These are phyloP conservation scores for Kwoniella pini DNA, from an alignment of 768 basidiomycete genomes.

Conservation along the genomic window DNA sequence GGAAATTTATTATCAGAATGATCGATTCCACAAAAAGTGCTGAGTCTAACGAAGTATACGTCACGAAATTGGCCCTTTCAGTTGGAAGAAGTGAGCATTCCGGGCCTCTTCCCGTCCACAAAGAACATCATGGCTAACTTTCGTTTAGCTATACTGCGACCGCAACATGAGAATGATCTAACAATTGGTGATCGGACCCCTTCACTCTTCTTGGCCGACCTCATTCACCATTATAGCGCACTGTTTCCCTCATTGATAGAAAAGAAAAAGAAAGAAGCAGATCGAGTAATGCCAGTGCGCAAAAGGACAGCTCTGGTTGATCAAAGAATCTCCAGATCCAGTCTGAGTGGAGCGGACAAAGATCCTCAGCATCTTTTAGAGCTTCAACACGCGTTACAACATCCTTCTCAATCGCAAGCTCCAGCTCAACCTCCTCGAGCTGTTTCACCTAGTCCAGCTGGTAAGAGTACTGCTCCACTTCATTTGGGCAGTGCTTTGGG, in stretches of 20 bases:
- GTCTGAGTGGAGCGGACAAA: slow-evolving; percentile 64
- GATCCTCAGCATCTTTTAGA: slow-evolving; percentile 72
- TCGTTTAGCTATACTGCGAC: slow-evolving; percentile 70
- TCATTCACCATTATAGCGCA: slow-evolving; percentile 71
- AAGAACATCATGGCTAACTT: background rate
- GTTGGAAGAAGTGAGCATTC: slow-evolving; percentile 72
- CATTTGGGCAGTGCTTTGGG: background rate
- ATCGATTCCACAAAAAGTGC: slow-evolving; percentile 68
- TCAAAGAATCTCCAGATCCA: slow-evolving; percentile 78
- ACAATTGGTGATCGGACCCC: slow-evolving; percentile 92
- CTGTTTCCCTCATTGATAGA: slow-evolving; percentile 79
- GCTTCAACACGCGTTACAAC: slow-evolving; percentile 60
- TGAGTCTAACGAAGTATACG: slow-evolving; percentile 75
- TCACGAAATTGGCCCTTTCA: slow-evolving; percentile 83
- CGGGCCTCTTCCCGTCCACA: background rate
- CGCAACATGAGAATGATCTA: slow-evolving; percentile 75
- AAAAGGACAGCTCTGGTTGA: slow-evolving; percentile 87
- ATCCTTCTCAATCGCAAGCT: slow-evolving; percentile 54
- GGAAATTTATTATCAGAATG: slow-evolving; percentile 61
- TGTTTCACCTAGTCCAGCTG: background rate
- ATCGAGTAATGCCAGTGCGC: slow-evolving; percentile 75
- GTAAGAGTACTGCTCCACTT: background rate
- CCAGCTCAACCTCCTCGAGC: background rate
- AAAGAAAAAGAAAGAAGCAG: slow-evolving; percentile 83
- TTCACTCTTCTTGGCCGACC: slow-evolving; percentile 77